Conservation (phyloP, 306 rosid species). For the Casuarina equisetifolia region DNA sequence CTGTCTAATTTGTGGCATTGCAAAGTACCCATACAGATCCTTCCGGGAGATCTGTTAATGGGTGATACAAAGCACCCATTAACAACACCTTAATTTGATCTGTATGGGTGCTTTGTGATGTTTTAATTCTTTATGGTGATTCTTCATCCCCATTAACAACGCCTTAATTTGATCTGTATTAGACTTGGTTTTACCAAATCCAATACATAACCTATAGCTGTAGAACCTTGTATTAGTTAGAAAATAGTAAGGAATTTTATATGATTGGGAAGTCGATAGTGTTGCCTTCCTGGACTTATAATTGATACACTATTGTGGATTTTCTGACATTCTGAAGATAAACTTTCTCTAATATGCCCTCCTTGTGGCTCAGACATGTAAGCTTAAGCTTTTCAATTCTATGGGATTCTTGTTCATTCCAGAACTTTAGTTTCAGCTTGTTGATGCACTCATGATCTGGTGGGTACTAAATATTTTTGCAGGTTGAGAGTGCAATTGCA, state of each 20-base stretch:
- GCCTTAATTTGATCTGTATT: not conserved
- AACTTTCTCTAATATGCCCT: not conserved
- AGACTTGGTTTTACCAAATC: not conserved
- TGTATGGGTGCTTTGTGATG: not conserved
- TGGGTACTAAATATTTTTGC: conserved; percentile 29
- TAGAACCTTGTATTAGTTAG: not conserved
- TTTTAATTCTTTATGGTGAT: not conserved
- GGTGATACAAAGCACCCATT: too few species aligned
- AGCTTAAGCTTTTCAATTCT: not conserved
- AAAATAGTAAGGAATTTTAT: too few species aligned
- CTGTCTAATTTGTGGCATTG: too few species aligned
- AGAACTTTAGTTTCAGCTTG: conserved; percentile 13
- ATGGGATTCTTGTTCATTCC: not conserved
- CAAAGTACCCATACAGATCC: too few species aligned
- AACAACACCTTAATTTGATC: too few species aligned
- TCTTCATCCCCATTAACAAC: not conserved
- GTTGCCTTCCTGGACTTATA: too few species aligned
- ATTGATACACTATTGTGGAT: too few species aligned
- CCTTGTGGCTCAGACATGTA: conserved; percentile 15
- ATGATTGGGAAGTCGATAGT: too few species aligned
- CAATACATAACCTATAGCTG: not conserved
- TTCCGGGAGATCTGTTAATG: too few species aligned
- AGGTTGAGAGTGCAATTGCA: conserved; percentile 77
- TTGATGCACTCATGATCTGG: conserved; percentile 21
- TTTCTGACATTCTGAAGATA: not conserved